Base-by-base conservation (phyloP, 2,329 filamentous ascomycete species). In the Trichophyton benhamiae region DNA sequence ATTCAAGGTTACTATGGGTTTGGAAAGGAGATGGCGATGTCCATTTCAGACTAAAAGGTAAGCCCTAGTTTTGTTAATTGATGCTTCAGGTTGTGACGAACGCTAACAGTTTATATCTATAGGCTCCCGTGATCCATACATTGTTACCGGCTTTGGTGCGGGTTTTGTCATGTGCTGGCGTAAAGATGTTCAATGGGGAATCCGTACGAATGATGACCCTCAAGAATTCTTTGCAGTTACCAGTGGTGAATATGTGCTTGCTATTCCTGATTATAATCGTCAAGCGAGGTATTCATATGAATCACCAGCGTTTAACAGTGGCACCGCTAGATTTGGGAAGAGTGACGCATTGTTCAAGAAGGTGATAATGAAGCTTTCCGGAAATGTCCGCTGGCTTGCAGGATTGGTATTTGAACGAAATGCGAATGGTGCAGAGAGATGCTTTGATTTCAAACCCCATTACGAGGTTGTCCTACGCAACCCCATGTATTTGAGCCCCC, bases 81-180 rank as follows among this genome's bases (percentile, higher is more conserved):
- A 27, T 15, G 11, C 20, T 13, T 13, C 13, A 13, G 2, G 13
- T 38, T 38, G 11, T 38, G 11, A 38, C 11, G 3, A 38, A 38
- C 9, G 11, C 33, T 38, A 3, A 38, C 33, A 9, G 33, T 38
- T 38, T 2, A 1, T 38, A 3, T 38, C 8, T 57, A 4, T 60
- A 79, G 82, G 84, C 44, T 86, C 91, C 60, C 84, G 95, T 61
- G 92, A 99, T 74, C 94, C 94, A 1, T 99, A 99, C 72, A 83
- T 88, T 63, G 86, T 99, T 52, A 96, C 91, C 44, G 91, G 92
- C 7, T 87, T 92, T 67, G 94, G 94, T 44, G 91, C 91, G 38
- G 94, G 94, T 3, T 95, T 99, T 70, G 83, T 97, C 49, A 96
- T 99, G 91, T 97, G 95, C 72, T 99, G 92, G 92, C 87, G 94